Evolutionary conservation across 2,329 filamentous ascomycete species (phyloP).

Genomic region (Metarhizium humberi): DNA sequence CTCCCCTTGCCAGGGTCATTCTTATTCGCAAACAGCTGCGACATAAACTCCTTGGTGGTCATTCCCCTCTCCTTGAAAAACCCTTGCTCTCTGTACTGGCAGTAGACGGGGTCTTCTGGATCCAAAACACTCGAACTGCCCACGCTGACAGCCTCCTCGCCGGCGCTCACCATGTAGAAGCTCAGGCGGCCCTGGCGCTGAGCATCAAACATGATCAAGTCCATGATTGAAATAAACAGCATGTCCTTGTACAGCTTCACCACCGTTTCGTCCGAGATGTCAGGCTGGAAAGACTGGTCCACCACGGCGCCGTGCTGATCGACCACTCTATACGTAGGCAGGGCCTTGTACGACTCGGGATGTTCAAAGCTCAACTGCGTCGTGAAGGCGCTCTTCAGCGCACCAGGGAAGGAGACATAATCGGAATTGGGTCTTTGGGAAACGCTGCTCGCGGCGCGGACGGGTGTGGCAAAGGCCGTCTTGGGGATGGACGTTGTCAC

Average conservation of each 20-base stretch:
- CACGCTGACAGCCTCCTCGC: conserved; percentile 89
- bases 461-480: conserved; percentile 11
- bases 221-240: conserved; percentile 73
- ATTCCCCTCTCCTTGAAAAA: conserved; percentile 87
- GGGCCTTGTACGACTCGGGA: conserved; percentile 61
- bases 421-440: conserved; percentile 47
- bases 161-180: conserved; percentile 96
- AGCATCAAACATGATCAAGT: conserved; percentile 95
- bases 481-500: conserved; percentile 12
- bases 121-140: conserved; percentile 76
- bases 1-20: conserved; percentile 73
- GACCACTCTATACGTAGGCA: conserved; percentile 86
- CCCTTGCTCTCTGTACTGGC: conserved; percentile 89
- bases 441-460: conserved; percentile 36
- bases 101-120: conserved; percentile 84
- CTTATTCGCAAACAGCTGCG: conserved; percentile 81
- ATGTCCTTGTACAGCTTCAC: conserved; percentile 56
- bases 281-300: conserved; percentile 59
- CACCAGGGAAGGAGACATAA: conserved; percentile 76
- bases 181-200: conserved; percentile 88
- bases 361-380: conserved; percentile 67
- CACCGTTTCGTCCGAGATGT: conserved; percentile 56
- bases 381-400: conserved; percentile 88
- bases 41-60: conserved; percentile 84
- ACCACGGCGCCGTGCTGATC: conserved; percentile 81